Base-by-base conservation (phyloP, 495 filamentous ascomycete genomes). In the Penicillium bialowiezense region DNA sequence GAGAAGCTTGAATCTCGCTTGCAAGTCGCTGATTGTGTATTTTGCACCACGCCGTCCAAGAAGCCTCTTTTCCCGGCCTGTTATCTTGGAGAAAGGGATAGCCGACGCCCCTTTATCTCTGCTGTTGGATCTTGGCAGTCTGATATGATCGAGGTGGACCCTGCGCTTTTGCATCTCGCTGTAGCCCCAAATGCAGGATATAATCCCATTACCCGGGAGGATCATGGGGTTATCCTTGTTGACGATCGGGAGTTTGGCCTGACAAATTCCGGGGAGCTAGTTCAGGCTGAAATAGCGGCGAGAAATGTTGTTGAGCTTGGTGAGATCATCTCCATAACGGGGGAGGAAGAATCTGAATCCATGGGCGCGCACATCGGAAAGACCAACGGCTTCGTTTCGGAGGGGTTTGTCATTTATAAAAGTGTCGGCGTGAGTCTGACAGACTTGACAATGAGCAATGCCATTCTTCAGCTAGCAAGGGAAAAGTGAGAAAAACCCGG, bases 41-140 rank as follows among this genome's bases (percentile, higher is more conserved):
- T 48, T 10, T 48, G 44, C 14, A 48, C 44, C 7, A 35, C 35
- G 3, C 35, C 44, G 3, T 38, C 44, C 12, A 38, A 24, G 29
- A 36, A 39, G 23, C 34, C 44, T 39, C n/a, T 48, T 3, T 48
- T 48, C 23, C 9, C 44, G 14, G 15, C 35, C 4, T 23, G 13
- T 7, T 14, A 34, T 14, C 20, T 48, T 7, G 24, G 18, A 9
- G 29, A 12, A 21, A 38, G 35, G 15, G 20, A n/a, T 7, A 10
- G 21, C 1, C 34, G 35, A 5, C 28, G n/a, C 3, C 52, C 52
- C 2, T 55, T 51, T 26, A 46, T 51, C 31, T 50, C 41, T 2
- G 52, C 52, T 32, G 33, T 51, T 39, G 52, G 52, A 4, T 55
- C 52, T 14, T 55, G 52, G 52, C 52, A 55, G 36, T 18, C 52